These are phyloP conservation scores for Immersiella caudata DNA, from an alignment of 495 filamentous ascomycete species.

Conservation along the genomic window DNA sequence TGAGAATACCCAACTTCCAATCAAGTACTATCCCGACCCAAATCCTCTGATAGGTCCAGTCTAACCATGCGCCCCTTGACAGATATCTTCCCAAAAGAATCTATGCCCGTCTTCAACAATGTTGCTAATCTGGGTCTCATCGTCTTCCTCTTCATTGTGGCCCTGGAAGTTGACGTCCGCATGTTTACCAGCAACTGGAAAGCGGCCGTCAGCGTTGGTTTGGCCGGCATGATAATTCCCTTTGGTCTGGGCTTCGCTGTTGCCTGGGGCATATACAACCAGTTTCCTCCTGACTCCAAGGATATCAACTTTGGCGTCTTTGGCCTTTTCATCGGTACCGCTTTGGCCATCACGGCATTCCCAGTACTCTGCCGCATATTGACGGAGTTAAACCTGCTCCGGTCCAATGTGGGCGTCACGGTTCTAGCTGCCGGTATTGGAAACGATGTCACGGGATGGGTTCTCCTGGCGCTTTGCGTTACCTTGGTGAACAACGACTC, in stretches of 20 bases:
- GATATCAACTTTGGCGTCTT: slow-evolving; percentile 77
- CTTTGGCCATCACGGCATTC: slow-evolving; percentile 95
- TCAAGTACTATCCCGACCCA: slow-evolving; percentile 54
- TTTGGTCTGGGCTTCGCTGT: slow-evolving; percentile 71
- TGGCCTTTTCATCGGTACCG: slow-evolving; percentile 91
- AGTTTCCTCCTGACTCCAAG: slow-evolving; percentile 61
- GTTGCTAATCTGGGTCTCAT: slow-evolving; percentile 89
- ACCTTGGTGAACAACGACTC: slow-evolving; percentile 87
- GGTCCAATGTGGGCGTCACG: slow-evolving; percentile 84
- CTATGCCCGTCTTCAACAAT: slow-evolving; percentile 74
- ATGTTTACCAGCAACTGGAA: slow-evolving; percentile 85
- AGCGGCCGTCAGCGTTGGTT: slow-evolving; percentile 76
- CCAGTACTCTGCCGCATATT: slow-evolving; percentile 94
- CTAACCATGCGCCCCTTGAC: background rate
- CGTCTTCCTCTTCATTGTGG: slow-evolving; percentile 90
- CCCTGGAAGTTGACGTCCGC: slow-evolving; percentile 89
- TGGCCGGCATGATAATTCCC: slow-evolving; percentile 84
- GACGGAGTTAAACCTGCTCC: slow-evolving; percentile 86
- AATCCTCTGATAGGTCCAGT: background rate
- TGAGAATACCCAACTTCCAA: slow-evolving; percentile 79
- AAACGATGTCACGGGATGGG: slow-evolving; percentile 91
- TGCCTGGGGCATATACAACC: slow-evolving; percentile 81
- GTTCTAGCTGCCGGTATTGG: slow-evolving; percentile 92
- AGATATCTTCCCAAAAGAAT: slow-evolving; percentile 74
- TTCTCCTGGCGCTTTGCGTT: slow-evolving; percentile 91